Percentiles rank a stretch among this genome's conserved stretches.
Conservation (phyloP, 2,329 filamentous ascomycete species). For the Verticillium zaregamsianum region DNA sequence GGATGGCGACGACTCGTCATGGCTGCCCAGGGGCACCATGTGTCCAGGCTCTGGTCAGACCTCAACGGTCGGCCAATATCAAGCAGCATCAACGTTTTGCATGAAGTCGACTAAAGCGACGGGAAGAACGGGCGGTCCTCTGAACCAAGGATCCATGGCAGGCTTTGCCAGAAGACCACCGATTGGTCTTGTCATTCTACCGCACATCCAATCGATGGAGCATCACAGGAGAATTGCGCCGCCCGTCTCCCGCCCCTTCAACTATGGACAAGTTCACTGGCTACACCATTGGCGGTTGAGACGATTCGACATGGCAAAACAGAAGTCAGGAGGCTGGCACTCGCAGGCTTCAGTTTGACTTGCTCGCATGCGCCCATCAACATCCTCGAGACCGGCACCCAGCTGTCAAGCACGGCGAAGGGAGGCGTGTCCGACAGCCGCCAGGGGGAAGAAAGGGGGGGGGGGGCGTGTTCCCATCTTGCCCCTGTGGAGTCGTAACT, state of each 20-base stretch:
- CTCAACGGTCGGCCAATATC: neutral
- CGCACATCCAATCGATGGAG: neutral
- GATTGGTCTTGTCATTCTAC: neutral
- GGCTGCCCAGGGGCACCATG: neutral
- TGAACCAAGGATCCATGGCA: neutral
- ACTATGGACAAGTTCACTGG: neutral
- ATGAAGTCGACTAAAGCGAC: neutral
- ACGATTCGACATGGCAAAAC: neutral
- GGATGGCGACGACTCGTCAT: neutral
- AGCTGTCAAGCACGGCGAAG: neutral
- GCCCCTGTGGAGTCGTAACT: conserved; percentile 17
- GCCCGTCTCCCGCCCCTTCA: neutral
- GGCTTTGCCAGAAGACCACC: neutral
- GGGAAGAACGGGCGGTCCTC: neutral
- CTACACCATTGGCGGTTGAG: neutral
- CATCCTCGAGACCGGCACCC: neutral
- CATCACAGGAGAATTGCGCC: neutral
- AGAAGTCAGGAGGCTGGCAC: neutral
- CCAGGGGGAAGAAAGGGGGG: conserved; percentile 16
- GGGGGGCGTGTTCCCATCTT: conserved; percentile 16
- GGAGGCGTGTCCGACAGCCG: conserved; percentile 6
- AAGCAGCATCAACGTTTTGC: neutral
- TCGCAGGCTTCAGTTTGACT: neutral
- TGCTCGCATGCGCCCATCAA: neutral
- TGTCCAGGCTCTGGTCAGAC: neutral